Base-by-base conservation (phyloP, 164 flowering plant species). In the Malania oleifera region DNA sequence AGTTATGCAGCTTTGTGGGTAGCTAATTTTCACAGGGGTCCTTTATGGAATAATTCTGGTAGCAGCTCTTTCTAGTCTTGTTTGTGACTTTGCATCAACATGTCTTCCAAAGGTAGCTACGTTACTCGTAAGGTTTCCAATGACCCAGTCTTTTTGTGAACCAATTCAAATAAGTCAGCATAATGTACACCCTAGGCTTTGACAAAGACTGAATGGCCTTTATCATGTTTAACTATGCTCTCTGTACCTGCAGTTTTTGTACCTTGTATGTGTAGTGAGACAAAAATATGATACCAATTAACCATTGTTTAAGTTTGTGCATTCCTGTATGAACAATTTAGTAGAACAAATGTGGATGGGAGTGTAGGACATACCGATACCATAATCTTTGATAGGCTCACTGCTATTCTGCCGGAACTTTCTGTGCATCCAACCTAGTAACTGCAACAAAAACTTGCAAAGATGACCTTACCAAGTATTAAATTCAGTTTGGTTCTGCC, bases 391-490 rank as follows among this genome's bases (percentile, higher is more conserved):
- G 58, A 71, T 48, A 8, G 76, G 75, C 43, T 82, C 89, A 24
- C 56, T 67, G 61, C 68, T 78, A 72, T 80, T 83, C 50, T 91
- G 96, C 74, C 82, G 70, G 45, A 82, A 80, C 70, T 87, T 91
- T 0, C 89, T 86, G 66, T 87, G 93, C 96, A 87, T 84, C 95
- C 97, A 87, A 63, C 86, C 91, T 17, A 91, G 80, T 74, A 91
- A 75, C 96, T 91, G 83, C 71, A 65, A 57, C 48, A 63, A 54
- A 52, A 10, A 26, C 29, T 44, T 7, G 35, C 25, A 60, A 40
- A 14, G 11, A 38, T 15, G 45, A 41, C 52, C 37, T 4, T 27
- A 38, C 5, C 13, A 23, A 17, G n/a, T 37, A 29, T 41, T 17
- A 22, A 41, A 9, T 2, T 5, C n/a, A 45, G 19, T 18, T 39